A percentile compares a stretch with the other conserved stretches of the same genome.
These are phyloP conservation scores for Gossypium arboreum DNA, from an alignment of 345 rosid genomes.

Conservation along the genomic window DNA sequence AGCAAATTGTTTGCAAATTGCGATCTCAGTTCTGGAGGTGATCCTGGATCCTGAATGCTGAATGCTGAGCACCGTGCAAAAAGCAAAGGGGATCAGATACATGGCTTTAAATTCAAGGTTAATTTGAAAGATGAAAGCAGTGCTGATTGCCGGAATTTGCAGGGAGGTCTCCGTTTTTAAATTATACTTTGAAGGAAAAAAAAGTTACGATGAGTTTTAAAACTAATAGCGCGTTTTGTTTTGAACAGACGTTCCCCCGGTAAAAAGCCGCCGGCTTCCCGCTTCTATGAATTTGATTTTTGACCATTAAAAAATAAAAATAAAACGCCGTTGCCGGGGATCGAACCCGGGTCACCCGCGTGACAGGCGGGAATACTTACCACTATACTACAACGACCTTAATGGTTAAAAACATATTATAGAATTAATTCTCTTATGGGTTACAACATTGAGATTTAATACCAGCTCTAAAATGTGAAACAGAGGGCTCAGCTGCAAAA, in stretches of 20 bases:
- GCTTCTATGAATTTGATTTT: background rate
- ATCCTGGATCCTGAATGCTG: background rate
- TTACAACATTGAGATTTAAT: background rate
- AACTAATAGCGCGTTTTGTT: no score
- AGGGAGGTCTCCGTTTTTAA: background rate
- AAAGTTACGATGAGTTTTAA: background rate
- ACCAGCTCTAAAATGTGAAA: background rate
- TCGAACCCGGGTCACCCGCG: slow-evolving; percentile 97
- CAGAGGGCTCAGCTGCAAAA: background rate
- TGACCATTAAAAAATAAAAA: no score
- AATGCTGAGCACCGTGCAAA: background rate
- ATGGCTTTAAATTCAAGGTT: background rate
- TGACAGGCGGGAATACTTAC: slow-evolving; percentile 93
- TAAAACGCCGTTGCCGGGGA: slow-evolving; percentile 77
- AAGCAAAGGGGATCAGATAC: background rate
- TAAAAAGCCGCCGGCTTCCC: background rate
- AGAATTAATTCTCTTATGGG: background rate
- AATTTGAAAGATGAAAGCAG: background rate
- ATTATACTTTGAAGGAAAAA: background rate
- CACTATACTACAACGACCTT: slow-evolving; percentile 90
- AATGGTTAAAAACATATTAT: rapidly evolving
- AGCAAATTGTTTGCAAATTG: background rate
- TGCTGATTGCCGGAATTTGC: background rate
- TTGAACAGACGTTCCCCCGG: background rate
- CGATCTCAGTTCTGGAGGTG: background rate